Conservation (phyloP, 345 rosid species). For the Toxicodendron radicans region DNA sequence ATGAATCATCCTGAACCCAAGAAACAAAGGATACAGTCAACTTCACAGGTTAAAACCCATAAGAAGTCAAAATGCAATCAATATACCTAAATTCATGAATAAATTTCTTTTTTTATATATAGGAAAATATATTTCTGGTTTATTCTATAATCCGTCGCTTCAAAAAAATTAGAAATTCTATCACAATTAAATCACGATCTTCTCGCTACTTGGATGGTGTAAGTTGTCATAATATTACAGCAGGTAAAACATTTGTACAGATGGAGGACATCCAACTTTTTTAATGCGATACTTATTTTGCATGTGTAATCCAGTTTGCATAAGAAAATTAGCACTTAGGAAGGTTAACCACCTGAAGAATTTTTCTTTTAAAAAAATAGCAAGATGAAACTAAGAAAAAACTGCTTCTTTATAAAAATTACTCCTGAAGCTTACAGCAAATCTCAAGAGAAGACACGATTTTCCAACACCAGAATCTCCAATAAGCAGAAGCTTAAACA, state of each 20-base stretch:
- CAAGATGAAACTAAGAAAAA: background rate
- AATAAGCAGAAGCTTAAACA: slow-evolving; percentile 60
- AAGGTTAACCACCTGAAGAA: background rate
- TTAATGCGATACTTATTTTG: background rate
- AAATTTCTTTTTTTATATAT: too few species aligned
- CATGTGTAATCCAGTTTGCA: background rate
- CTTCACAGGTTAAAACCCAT: background rate
- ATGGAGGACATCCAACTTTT: background rate
- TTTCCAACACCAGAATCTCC: slow-evolving; percentile 70
- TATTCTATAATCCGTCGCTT: background rate
- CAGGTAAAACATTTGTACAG: background rate
- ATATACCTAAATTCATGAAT: background rate
- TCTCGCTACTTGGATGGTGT: background rate
- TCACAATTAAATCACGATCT: background rate
- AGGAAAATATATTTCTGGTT: background rate
- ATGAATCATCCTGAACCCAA: slow-evolving; percentile 66
- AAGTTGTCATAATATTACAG: background rate
- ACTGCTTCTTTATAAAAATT: background rate
- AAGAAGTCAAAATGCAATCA: background rate
- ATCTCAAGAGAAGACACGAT: slow-evolving; percentile 62
- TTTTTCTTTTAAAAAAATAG: background rate
- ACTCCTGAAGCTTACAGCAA: slow-evolving; percentile 38
- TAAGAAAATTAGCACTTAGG: too few species aligned
- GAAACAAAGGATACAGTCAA: slow-evolving; percentile 9
- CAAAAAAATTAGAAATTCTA: too few species aligned